phyloP scores from a whole-genome alignment of 2,329 filamentous ascomycete genomes.

The Intubia oerlemansii region DNA sequence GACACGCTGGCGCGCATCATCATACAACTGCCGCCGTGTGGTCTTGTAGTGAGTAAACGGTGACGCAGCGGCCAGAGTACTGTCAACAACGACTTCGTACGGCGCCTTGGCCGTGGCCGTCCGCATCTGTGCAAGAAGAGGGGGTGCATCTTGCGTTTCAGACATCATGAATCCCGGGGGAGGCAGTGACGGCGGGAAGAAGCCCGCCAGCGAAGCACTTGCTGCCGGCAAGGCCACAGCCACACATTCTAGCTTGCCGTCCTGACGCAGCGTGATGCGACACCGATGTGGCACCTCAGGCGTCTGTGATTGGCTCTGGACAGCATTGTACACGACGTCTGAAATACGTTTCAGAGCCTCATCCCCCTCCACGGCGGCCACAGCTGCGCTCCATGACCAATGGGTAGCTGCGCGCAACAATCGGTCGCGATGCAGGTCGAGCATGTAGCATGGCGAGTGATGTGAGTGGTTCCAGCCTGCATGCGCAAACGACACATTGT shows the following conservation, averaged over 20 bases:
- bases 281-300: constrained; percentile 21
- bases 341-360: constrained; percentile 22
- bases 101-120: constrained; percentile 9
- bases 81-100: constrained; percentile 25
- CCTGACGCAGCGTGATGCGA: constrained; percentile 28
- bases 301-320: neutral
- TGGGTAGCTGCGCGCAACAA: constrained; percentile 41
- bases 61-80: constrained; percentile 19
- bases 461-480: constrained; percentile 30
- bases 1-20: constrained; percentile 41
- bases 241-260: constrained; percentile 25
- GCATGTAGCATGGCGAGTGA: constrained; percentile 53
- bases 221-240: constrained; percentile 14
- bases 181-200: constrained; percentile 36
- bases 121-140: constrained; percentile 7
- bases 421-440: constrained; percentile 57
- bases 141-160: too few species aligned
- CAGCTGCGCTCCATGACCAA: constrained; percentile 30
- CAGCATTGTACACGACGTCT: constrained; percentile 9
- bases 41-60: constrained; percentile 79
- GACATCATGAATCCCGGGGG: constrained; percentile 16
- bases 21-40: constrained; percentile 50
- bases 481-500: constrained; percentile 15
- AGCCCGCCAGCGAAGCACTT: constrained; percentile 25
- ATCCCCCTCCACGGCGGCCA: constrained; percentile 21